Conservation (phyloP, 179 eudicot species). For the Spinacia oleracea region DNA sequence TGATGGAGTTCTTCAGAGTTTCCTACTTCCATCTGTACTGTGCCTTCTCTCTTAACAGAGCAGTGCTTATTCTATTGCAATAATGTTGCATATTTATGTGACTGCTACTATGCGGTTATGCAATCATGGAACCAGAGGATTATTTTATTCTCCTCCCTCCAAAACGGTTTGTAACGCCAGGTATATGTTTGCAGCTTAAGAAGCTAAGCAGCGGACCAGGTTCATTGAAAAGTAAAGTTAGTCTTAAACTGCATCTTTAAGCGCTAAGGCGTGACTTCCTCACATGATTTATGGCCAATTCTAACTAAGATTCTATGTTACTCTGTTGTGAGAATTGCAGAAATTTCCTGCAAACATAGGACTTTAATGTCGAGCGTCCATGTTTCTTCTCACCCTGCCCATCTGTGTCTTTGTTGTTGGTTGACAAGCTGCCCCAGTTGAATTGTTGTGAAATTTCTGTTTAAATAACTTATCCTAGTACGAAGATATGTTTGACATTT, state of each 20-base stretch:
- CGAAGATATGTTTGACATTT: background rate
- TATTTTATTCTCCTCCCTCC: background rate
- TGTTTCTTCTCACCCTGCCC: background rate
- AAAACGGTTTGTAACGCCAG: background rate
- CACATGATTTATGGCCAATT: background rate
- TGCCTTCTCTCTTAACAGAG: conserved; percentile 3
- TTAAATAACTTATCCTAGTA: background rate
- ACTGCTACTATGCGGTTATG: background rate
- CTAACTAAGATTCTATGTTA: background rate
- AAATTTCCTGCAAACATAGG: background rate
- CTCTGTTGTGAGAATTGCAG: background rate
- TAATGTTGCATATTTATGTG: background rate
- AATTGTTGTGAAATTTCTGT: background rate
- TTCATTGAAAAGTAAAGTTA: no score
- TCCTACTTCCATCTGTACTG: background rate
- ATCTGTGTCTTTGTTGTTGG: background rate
- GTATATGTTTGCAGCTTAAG: background rate
- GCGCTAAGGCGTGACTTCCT: background rate
- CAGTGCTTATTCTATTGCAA: background rate
- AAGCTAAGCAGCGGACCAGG: background rate
- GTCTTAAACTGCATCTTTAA: no score
- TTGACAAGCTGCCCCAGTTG: background rate
- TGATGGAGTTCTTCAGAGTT: background rate
- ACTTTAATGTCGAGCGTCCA: background rate
- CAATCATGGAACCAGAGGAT: background rate